Percentiles rank a stretch among this genome's conserved stretches.
Evolutionary conservation across 768 basidiomycete genomes (phyloP).

Genomic region (Amanita rubescens): DNA sequence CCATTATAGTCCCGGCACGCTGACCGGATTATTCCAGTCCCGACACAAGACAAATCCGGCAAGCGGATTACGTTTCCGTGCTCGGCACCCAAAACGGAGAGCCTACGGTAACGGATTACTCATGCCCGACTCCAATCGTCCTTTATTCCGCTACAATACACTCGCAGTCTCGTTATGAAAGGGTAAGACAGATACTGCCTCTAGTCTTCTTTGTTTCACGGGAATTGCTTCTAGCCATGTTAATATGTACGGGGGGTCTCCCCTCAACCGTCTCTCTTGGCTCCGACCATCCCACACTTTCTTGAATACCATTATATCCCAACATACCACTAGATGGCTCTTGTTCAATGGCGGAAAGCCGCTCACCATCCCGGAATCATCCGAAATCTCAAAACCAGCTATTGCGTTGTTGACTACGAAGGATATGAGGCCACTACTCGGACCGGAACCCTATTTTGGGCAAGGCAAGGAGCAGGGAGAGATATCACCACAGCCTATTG

Average conservation of each 20-base stretch:
- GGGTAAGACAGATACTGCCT: neutral
- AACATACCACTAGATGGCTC: constrained; percentile 66
- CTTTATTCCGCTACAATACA: neutral
- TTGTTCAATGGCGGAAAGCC: constrained; percentile 71
- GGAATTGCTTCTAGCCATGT: constrained; percentile 18
- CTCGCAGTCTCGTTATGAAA: neutral
- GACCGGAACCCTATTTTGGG: constrained; percentile 61
- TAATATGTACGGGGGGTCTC: constrained; percentile 50
- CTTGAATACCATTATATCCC: constrained; percentile 59
- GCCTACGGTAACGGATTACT: too few species aligned
- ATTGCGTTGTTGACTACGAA: constrained; percentile 52
- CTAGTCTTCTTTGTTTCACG: neutral
- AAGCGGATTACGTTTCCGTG: too few species aligned
- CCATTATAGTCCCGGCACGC: constrained; percentile 33
- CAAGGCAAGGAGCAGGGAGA: constrained; percentile 49
- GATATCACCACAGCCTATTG: constrained; percentile 22
- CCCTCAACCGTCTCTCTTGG: constrained; percentile 79
- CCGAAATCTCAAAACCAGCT: constrained; percentile 21
- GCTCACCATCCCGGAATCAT: constrained; percentile 39
- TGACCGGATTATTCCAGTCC: too few species aligned
- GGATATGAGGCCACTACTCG: constrained; percentile 60
- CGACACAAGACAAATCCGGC: too few species aligned
- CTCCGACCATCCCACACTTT: constrained; percentile 67
- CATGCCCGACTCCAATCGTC: too few species aligned
- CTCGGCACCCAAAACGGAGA: too few species aligned